Evolutionary conservation across 257 asterid species (phyloP), one percentile per base, ranked within the genome.

Genomic region (Plectranthus barbatus): DNA sequence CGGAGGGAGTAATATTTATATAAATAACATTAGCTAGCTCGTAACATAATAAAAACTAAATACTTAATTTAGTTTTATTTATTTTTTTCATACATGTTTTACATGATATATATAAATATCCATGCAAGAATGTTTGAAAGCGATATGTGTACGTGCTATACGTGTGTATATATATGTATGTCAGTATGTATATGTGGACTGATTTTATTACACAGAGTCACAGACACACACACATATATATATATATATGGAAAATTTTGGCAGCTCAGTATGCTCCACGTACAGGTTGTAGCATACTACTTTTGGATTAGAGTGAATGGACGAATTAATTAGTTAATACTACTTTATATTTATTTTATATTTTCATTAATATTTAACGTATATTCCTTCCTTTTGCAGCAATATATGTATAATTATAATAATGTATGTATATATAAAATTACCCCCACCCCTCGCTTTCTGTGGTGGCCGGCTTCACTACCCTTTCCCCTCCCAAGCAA

Each of bases 261-360:
- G 65, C 71, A 63, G 69, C 77, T 78, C 72, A 49, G 50, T 72
- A 51, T 72, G 74, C 77, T 77, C 82, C 80, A 71, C 63, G 24
- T 45, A 26, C 73, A 80, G 86, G 77, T 71, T 72, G 74, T 53
- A 48, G 60, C 29, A 59, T 73, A 34, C 76, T 39, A 44, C 69
- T 64, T 75, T 76, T 9, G 59, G 72, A 55, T 60, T 20, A 49
- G 14, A 26, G 68, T 57, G 19, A 49, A 50, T 31, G 31, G 37
- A 1, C 45, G 58, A 33, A 14, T 33, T 41, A 2, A 41, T 21
- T 57, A 36, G 9, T 0, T 46, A 11, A 26, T 26, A 13, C 6
- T 53, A 34, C 66, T 66, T 60, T 52, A 29, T 14, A 33, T 11
- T 54, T 19, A 19, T 55, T 46, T 11, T 7, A 53, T 14, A 55